Evolutionary conservation across 768 basidiomycete species (phyloP).

Genomic region (Leccinellum rugosiceps): DNA sequence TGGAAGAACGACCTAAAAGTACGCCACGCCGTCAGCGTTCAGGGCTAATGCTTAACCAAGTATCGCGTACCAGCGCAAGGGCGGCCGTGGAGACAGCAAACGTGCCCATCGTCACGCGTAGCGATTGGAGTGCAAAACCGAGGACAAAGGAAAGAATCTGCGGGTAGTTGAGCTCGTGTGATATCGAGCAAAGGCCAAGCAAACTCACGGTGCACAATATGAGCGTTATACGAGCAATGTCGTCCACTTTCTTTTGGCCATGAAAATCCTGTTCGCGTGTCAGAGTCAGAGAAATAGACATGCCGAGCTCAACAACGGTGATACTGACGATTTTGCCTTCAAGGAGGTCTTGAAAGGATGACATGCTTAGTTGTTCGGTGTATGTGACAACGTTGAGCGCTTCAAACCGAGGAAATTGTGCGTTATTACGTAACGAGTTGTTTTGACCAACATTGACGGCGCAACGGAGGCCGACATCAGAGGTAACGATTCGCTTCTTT

Average conservation of each 20-base stretch:
- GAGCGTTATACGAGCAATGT: slow-evolving; percentile 22
- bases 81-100: slow-evolving; percentile 19
- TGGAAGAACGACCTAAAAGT: slow-evolving; percentile 53
- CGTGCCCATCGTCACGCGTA: slow-evolving; percentile 24
- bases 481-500: background rate
- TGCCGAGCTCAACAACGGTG: background rate
- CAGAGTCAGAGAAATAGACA: slow-evolving; percentile 7
- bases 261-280: slow-evolving; percentile 29
- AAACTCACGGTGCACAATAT: slow-evolving; percentile 25
- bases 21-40: background rate
- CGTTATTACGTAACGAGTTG: slow-evolving; percentile 16
- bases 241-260: slow-evolving; percentile 28
- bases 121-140: slow-evolving; percentile 28
- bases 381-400: background rate
- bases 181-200: background rate
- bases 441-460: background rate
- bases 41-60: too few relatives aligned
- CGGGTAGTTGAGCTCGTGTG: background rate
- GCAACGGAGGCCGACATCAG: background rate
- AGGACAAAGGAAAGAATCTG: slow-evolving; percentile 31
- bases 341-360: slow-evolving; percentile 22
- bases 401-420: background rate
- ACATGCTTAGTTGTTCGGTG: slow-evolving; percentile 13
- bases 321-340: slow-evolving; percentile 31
- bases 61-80: slow-evolving; percentile 20